Conservation (phyloP, 345 rosid species). For the Iberis pinnata region DNA sequence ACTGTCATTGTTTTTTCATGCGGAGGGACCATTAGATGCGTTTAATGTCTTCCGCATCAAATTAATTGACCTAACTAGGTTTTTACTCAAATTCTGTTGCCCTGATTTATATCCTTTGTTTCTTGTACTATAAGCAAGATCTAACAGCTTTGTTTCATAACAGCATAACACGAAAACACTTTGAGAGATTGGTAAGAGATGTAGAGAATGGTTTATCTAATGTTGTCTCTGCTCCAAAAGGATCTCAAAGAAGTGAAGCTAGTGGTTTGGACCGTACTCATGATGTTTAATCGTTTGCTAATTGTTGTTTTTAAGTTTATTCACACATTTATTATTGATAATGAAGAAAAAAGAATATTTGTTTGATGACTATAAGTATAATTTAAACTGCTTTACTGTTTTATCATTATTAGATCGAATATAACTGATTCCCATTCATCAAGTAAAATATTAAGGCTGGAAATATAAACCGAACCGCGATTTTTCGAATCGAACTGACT, state of each 20-base stretch:
- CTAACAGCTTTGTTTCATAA: conserved; percentile 1
- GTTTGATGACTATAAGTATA: no score
- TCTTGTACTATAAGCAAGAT: neutral
- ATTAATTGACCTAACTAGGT: conserved; percentile 62
- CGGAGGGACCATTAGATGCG: conserved; percentile 28
- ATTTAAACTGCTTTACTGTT: no score
- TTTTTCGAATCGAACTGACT: no score
- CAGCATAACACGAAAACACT: conserved; percentile 61
- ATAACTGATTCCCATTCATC: no score
- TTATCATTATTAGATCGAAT: no score
- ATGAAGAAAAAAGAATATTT: no score
- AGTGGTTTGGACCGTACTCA: conserved; percentile 5
- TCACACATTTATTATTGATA: no score
- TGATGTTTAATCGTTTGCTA: neutral
- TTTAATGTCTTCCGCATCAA: conserved; percentile 54
- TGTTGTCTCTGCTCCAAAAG: conserved; percentile 26
- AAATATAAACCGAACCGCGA: no score
- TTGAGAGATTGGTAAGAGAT: conserved; percentile 58
- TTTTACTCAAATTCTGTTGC: neutral
- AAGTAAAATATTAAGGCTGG: no score
- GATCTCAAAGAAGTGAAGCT: conserved; percentile 13
- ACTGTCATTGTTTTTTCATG: neutral
- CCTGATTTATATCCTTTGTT: neutral
- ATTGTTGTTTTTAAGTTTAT: no score
- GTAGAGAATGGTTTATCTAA: conserved; percentile 61